phyloP scores from a whole-genome alignment of 2,329 filamentous ascomycete species.

The Rutstroemia sp. region DNA sequence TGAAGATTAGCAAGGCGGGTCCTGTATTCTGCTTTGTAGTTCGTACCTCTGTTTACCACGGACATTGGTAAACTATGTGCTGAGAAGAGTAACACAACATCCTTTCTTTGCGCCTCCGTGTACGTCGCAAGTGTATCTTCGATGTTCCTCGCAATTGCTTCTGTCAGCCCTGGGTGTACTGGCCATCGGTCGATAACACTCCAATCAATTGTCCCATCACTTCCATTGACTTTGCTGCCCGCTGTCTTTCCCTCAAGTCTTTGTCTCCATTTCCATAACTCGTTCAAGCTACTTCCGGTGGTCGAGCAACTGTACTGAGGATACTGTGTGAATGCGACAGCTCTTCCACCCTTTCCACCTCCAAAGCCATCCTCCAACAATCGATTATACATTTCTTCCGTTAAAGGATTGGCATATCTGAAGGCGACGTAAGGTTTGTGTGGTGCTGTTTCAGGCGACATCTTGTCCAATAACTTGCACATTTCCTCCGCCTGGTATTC shows the following conservation, averaged over 20 bases:
- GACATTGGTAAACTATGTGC: constrained; percentile 96
- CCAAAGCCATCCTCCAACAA: constrained; percentile 87
- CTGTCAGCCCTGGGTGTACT: constrained; percentile 79
- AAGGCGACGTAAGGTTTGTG: constrained; percentile 98
- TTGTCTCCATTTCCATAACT: constrained; percentile 95
- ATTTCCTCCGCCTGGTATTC: constrained; percentile 90
- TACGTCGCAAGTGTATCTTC: constrained; percentile 79
- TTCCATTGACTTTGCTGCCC: constrained; percentile 28
- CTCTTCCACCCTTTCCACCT: constrained; percentile 79
- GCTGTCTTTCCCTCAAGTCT: constrained; percentile 71
- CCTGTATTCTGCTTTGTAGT: background rate
- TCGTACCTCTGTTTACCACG: constrained; percentile 80
- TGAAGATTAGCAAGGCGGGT: constrained; percentile 10
- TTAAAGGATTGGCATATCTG: constrained; percentile 87
- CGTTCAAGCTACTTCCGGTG: constrained; percentile 91
- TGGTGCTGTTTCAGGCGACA: constrained; percentile 86
- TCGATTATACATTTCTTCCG: constrained; percentile 83
- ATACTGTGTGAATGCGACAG: constrained; percentile 96
- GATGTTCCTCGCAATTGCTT: constrained; percentile 89
- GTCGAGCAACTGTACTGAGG: constrained; percentile 98
- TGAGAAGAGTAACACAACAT: constrained; percentile 85
- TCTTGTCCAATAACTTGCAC: constrained; percentile 92
- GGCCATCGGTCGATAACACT: constrained; percentile 98
- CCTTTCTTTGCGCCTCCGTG: constrained; percentile 67
- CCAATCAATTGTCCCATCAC: constrained; percentile 75